Evolutionary conservation across 345 rosid species (phyloP).

Genomic region (Melaleuca quinquenervia): DNA sequence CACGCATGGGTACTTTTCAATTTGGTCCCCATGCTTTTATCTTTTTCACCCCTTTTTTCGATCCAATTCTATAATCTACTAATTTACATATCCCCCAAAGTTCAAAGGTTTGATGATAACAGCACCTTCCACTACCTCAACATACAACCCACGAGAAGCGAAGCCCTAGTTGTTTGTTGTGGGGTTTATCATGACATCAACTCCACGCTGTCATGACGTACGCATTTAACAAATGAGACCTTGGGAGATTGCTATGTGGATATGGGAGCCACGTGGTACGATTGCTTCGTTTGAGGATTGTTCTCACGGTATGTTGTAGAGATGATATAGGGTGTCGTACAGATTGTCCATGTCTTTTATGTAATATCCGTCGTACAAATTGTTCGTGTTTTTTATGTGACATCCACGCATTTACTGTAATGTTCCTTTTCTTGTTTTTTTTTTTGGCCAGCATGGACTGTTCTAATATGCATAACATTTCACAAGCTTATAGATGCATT

Average conservation of each 20-base stretch:
- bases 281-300: not conserved
- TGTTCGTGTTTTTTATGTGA: not conserved
- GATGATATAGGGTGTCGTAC: not conserved
- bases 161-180: not conserved
- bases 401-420: not conserved
- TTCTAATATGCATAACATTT: not conserved
- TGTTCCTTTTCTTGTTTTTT: not conserved
- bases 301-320: not conserved
- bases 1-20: conserved; percentile 76
- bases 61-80: not conserved
- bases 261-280: not conserved
- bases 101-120: conserved; percentile 52
- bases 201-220: conserved; percentile 54
- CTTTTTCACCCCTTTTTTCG: conserved; percentile 15
- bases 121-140: conserved; percentile 34
- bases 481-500: not conserved
- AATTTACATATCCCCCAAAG: not conserved
- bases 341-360: not conserved
- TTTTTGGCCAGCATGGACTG: not conserved
- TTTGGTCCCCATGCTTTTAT: conserved; percentile 34
- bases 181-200: conserved; percentile 47
- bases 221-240: not conserved
- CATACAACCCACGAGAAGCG: conserved; percentile 9
- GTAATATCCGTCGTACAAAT: not conserved
- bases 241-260: not conserved